Percentiles rank a stretch among this genome's conserved stretches.
These are phyloP conservation scores for Cladosporium velox DNA, from an alignment of 2,329 filamentous ascomycete genomes.

Conservation along the genomic window DNA sequence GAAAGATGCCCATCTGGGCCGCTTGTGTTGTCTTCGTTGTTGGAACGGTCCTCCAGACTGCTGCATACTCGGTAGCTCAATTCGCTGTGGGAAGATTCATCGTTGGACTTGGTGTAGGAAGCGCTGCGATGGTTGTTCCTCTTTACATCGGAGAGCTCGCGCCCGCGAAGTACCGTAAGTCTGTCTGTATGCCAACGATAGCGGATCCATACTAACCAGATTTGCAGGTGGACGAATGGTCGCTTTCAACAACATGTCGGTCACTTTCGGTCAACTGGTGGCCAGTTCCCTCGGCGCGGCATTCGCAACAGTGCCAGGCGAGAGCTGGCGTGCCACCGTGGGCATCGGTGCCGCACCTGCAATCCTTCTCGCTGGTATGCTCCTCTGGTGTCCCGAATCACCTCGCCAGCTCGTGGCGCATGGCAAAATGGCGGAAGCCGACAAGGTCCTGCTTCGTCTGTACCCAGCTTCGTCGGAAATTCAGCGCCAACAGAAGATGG, in stretches of 20 bases:
- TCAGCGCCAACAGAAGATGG: slow-evolving; percentile 50
- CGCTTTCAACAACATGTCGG: slow-evolving; percentile 51
- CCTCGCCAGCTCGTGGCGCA: slow-evolving; percentile 52
- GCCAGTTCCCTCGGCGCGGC: slow-evolving; percentile 37
- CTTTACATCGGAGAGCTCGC: slow-evolving; percentile 55
- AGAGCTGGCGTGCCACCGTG: slow-evolving; percentile 57
- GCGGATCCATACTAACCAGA: not conserved
- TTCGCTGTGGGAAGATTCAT: slow-evolving; percentile 51
- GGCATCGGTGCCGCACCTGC: slow-evolving; percentile 51
- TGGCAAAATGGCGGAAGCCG: slow-evolving; percentile 44
- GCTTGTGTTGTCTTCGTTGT: slow-evolving; percentile 45
- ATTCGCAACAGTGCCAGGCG: slow-evolving; percentile 37
- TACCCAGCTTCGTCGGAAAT: slow-evolving; percentile 46
- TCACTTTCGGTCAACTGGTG: slow-evolving; percentile 37
- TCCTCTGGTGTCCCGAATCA: slow-evolving; percentile 53
- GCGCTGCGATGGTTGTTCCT: slow-evolving; percentile 47
- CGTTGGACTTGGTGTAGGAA: slow-evolving; percentile 53
- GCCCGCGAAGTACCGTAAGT: slow-evolving; percentile 45
- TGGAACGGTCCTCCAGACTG: slow-evolving; percentile 38
- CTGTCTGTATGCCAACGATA: not conserved
- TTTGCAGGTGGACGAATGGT: slow-evolving; percentile 46
- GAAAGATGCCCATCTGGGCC: slow-evolving; percentile 45
- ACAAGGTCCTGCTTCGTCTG: slow-evolving; percentile 42
- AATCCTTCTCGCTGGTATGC: slow-evolving; percentile 46
- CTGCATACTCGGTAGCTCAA: slow-evolving; percentile 40